Evolutionary conservation across 2,329 filamentous ascomycete genomes (phyloP).

Genomic region (Emergomyces pasteurianus): DNA sequence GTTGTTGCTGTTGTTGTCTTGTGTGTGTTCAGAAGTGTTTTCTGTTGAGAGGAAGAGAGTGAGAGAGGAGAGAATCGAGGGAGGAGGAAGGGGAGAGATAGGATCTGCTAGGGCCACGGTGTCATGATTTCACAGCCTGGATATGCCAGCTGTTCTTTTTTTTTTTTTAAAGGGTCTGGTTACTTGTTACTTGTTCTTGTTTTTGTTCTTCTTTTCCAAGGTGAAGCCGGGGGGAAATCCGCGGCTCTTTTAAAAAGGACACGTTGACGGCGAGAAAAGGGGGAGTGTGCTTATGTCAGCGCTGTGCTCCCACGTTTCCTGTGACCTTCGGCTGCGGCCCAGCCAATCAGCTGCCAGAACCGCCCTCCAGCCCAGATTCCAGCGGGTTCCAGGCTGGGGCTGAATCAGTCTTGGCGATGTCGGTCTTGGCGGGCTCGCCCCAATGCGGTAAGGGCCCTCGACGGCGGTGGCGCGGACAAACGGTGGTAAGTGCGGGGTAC

Average conservation of each 20-base stretch:
- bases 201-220: no score
- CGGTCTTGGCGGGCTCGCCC: neutral
- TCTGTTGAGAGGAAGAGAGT: no score
- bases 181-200: no score
- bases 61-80: conserved; percentile 4
- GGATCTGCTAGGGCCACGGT: conserved; percentile 22
- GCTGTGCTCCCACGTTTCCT: neutral
- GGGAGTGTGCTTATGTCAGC: conserved; percentile 21
- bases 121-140: conserved; percentile 25
- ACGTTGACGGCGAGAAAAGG: conserved; percentile 12
- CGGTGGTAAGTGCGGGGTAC: neutral
- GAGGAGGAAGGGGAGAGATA: conserved; percentile 8
- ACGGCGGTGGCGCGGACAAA: neutral
- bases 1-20: no score
- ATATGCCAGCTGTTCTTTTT: no score
- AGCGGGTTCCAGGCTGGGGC: no score
- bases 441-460: neutral
- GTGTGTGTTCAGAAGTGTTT: no score
- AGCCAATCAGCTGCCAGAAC: neutral
- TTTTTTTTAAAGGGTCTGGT: no score
- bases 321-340: neutral
- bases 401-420: neutral
- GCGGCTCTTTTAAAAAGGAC: conserved; percentile 31
- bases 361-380: no score
- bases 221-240: conserved; percentile 10